Percentiles rank a stretch among this genome's conserved stretches.
phyloP scores from a whole-genome alignment of 257 asterid species.

The Eucommia ulmoides region DNA sequence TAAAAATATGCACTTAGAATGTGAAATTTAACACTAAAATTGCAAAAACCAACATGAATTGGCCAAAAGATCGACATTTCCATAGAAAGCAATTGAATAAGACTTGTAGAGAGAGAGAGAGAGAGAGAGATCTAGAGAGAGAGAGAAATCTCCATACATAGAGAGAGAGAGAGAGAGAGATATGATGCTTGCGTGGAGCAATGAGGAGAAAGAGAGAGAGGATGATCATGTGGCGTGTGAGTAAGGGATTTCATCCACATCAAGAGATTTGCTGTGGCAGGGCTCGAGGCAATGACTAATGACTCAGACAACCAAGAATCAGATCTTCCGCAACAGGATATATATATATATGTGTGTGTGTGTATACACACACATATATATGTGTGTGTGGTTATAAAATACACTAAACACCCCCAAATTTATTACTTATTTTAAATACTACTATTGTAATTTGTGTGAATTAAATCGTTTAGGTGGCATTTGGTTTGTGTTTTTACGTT shows the following conservation, averaged over 20 bases:
- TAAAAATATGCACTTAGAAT: too few relatives aligned
- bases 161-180: slow-evolving; percentile 4
- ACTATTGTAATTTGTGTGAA: too few relatives aligned
- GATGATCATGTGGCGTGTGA: slow-evolving; percentile 73
- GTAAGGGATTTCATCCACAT: slow-evolving; percentile 45
- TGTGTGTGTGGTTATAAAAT: slow-evolving; percentile 4
- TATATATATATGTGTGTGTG: not conserved
- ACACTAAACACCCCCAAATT: not conserved
- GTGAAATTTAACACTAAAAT: not conserved
- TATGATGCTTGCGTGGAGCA: slow-evolving; percentile 52
- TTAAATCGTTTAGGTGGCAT: too few relatives aligned
- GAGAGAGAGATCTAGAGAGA: slow-evolving; percentile 1
- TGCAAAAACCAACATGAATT: not conserved
- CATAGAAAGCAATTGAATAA: too few relatives aligned
- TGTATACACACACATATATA: not conserved
- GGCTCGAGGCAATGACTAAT: slow-evolving; percentile 52
- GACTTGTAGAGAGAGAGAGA: not conserved
- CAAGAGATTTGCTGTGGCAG: slow-evolving; percentile 46
- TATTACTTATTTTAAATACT: too few relatives aligned
- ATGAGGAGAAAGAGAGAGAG: slow-evolving; percentile 24
- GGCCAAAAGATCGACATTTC: not conserved
- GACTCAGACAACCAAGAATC: not conserved
- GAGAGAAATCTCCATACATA: not conserved
- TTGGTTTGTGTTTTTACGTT: too few relatives aligned
- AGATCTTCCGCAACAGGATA: not conserved